Percentiles rank a stretch among this genome's conserved stretches.
phyloP scores from a whole-genome alignment of 805 yeast species.

The Ogataea pini region DNA sequence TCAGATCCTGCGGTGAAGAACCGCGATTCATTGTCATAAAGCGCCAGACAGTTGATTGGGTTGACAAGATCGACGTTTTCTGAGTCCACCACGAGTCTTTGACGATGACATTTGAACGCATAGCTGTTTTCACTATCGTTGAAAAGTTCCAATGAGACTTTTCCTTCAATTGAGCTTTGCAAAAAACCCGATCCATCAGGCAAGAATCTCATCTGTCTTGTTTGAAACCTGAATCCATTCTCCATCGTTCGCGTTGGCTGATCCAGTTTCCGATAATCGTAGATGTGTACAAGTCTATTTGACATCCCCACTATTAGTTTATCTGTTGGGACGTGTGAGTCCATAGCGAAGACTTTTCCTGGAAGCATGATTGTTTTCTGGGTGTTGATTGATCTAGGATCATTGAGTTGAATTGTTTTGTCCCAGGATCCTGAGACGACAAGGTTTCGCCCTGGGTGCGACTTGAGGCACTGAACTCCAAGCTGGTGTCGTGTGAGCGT shows the following conservation, averaged over 20 bases:
- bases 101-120: slow-evolving; percentile 82
- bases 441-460: slow-evolving; percentile 31
- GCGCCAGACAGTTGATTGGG: slow-evolving; percentile 27
- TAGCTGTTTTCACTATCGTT: slow-evolving; percentile 43
- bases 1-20: slow-evolving; percentile 35
- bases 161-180: slow-evolving; percentile 72
- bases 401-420: slow-evolving; percentile 48
- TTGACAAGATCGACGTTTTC: slow-evolving; percentile 25
- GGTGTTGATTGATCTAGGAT: slow-evolving; percentile 36
- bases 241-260: slow-evolving; percentile 12
- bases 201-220: slow-evolving; percentile 54
- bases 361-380: slow-evolving; percentile 33
- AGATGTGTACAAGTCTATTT: slow-evolving; percentile 53
- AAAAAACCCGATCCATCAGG: slow-evolving; percentile 63
- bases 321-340: slow-evolving; percentile 38
- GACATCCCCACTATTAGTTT: slow-evolving; percentile 53
- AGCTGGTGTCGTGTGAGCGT: slow-evolving; percentile 31
- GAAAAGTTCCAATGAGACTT: slow-evolving; percentile 74
- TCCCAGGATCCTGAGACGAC: slow-evolving; percentile 67
- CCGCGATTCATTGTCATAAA: slow-evolving; percentile 15
- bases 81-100: slow-evolving; percentile 20
- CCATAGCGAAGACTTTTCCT: slow-evolving; percentile 64
- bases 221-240: slow-evolving; percentile 50
- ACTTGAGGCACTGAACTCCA: slow-evolving; percentile 42
- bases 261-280: slow-evolving; percentile 40